Base-by-base conservation (phyloP, 306 rosid genomes). In the Astragalus membranaceus region DNA sequence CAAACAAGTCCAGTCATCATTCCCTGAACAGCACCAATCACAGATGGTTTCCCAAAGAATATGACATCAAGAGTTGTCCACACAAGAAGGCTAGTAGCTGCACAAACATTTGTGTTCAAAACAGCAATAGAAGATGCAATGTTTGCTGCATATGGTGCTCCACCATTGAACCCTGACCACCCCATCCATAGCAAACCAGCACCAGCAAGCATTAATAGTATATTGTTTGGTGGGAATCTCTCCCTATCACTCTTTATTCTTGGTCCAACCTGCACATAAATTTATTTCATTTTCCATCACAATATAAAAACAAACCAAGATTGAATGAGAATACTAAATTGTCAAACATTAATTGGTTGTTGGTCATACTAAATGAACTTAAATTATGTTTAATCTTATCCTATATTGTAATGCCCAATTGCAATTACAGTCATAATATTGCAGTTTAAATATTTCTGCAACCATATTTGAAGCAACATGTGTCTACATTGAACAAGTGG, bases 1-100 rank as follows among this genome's bases (percentile, higher is more conserved):
- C 99, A 94, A 2, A 76, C 97, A 1, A 94, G 94, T 14, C 99
- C 99, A 1, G 99, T 94, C 94, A 91, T 88, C 99, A 94, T 94
- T 10, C 99, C 99, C 83, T 94, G 97, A 29, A 94, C 92, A 6
- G 97, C 99, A 6, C 99, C 99, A 33, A 94, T 90, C 58, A 94
- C 99, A 1, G 99, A 91, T 0, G 96, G 99, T 69, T 84, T 92
- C 8, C 96, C 98, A 11, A 92, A 92, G 82, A 84, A 87, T 5
- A 83, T 51, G 5, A 92, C 98, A 30, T 92, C 98, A 26, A 92
- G 76, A 58, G 77, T 16, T 0, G 98, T 92, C 98, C 98, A 89
- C 7, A 92, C 88, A 0, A 92, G 87, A n/a, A 92, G 90, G 56
- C 98, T 92, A 0, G 96, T 87, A 42, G 98, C 95, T 0, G 98